These are phyloP conservation scores for Rubia balearica DNA, from an alignment of 305 asterid species.

Conservation along the genomic window DNA sequence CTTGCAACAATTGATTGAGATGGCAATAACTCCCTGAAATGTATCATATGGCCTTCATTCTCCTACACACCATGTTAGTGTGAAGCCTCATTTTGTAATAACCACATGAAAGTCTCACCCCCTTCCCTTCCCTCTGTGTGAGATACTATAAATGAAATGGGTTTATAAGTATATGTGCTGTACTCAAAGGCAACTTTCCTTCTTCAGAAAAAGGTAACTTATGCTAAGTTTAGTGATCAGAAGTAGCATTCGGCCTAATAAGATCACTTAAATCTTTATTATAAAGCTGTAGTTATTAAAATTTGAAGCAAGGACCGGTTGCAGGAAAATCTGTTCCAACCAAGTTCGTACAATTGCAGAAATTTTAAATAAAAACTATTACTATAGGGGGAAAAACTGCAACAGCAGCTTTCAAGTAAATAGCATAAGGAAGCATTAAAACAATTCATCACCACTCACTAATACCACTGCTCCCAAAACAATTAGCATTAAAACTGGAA, in stretches of 20 bases:
- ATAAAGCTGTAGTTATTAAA: background rate
- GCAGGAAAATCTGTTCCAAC: background rate
- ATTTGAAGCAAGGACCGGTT: background rate
- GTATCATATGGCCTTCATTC: too few species aligned
- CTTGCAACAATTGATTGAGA: too few species aligned
- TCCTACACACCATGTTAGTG: too few species aligned
- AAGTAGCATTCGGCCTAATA: background rate
- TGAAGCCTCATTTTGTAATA: too few species aligned
- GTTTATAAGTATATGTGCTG: background rate
- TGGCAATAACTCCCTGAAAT: too few species aligned
- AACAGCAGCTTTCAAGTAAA: background rate
- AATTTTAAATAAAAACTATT: background rate
- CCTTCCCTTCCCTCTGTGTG: too few species aligned
- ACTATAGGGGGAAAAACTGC: background rate
- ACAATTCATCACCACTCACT: background rate
- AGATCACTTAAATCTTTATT: background rate
- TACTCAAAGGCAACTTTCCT: too few species aligned
- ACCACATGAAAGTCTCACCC: too few species aligned
- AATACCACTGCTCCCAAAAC: background rate
- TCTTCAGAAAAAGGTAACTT: too few species aligned
- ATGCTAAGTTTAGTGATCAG: background rate
- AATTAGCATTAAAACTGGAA: constrained; percentile 50
- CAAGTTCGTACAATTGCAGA: background rate
- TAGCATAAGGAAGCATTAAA: background rate
- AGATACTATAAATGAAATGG: too few species aligned